Conservation (phyloP, 345 rosid genomes). For the Barbarea vulgaris region DNA sequence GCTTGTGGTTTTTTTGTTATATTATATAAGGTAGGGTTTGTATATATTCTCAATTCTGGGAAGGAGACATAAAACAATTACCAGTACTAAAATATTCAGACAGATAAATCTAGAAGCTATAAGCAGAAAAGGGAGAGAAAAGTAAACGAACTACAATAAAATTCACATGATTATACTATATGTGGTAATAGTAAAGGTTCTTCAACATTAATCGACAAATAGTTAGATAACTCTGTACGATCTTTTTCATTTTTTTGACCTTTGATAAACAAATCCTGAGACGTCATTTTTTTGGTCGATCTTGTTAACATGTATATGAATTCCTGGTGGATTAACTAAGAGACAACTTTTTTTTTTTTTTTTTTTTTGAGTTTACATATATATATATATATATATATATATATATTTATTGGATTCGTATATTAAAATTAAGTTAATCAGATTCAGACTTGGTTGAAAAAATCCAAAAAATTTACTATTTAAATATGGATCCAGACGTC, state of each 20-base stretch:
- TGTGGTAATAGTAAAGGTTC: conserved; percentile 17
- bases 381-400: too few species aligned
- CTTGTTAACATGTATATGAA: neutral
- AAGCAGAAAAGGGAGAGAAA: neutral
- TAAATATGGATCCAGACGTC: neutral
- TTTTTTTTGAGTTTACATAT: too few species aligned
- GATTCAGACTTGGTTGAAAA: neutral
- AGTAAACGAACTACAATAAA: neutral
- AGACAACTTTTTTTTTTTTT: too few species aligned
- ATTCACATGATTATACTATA: conserved; percentile 21
- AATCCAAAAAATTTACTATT: neutral
- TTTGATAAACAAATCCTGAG: neutral
- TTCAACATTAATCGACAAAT: conserved; percentile 10
- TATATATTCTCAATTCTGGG: neutral
- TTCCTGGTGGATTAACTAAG: neutral
- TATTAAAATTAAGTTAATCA: too few species aligned
- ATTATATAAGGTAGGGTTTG: conserved; percentile 3
- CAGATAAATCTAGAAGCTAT: conserved; percentile 12
- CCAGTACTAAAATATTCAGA: conserved; percentile 10
- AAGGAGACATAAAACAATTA: neutral
- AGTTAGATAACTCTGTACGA: neutral
- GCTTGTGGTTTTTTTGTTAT: neutral
- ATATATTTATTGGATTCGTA: neutral
- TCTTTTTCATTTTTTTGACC: neutral
- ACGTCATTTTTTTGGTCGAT: neutral